Percentiles rank a stretch among this genome's conserved stretches.
Conservation (phyloP, 2,329 filamentous ascomycete genomes). For the Fusarium paranaense region DNA sequence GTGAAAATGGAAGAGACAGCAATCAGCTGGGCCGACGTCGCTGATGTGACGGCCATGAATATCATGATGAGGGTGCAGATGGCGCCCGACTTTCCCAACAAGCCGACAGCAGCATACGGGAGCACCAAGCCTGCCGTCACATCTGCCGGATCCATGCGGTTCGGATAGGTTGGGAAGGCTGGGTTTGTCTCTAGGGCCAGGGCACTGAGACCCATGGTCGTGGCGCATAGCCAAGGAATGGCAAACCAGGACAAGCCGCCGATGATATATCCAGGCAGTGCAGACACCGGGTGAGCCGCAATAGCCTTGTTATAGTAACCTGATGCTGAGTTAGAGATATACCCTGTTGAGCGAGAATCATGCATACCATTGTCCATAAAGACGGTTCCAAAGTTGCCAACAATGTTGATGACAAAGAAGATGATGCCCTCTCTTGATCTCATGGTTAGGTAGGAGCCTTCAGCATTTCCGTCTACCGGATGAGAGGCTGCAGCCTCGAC, state of each 20-base stretch:
- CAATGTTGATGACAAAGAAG: constrained; percentile 90
- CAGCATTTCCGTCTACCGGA: constrained; percentile 82
- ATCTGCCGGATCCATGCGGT: constrained; percentile 60
- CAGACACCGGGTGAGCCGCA: constrained; percentile 85
- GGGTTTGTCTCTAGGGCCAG: constrained; percentile 74
- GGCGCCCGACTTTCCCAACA: constrained; percentile 66
- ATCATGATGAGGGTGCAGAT: constrained; percentile 42
- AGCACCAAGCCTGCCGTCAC: constrained; percentile 87
- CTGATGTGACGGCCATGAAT: constrained; percentile 77
- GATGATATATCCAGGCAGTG: constrained; percentile 88
- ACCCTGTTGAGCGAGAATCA: too few species aligned
- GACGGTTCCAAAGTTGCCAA: constrained; percentile 86
- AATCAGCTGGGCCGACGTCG: constrained; percentile 83
- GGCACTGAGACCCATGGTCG: constrained; percentile 86
- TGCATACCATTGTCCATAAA: constrained; percentile 76
- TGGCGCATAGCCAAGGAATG: constrained; percentile 90
- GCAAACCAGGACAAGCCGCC: constrained; percentile 92
- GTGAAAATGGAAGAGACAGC: constrained; percentile 82
- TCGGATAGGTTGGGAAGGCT: constrained; percentile 61
- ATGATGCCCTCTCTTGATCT: constrained; percentile 76
- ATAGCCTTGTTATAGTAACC: constrained; percentile 96
- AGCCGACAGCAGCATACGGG: constrained; percentile 84
- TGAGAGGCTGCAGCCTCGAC: constrained; percentile 74
- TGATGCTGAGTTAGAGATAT: not conserved
- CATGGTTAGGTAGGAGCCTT: constrained; percentile 91